These are phyloP conservation scores for Rutstroemia sydowiana DNA, from an alignment of 2,329 filamentous ascomycete genomes.

Conservation along the genomic window DNA sequence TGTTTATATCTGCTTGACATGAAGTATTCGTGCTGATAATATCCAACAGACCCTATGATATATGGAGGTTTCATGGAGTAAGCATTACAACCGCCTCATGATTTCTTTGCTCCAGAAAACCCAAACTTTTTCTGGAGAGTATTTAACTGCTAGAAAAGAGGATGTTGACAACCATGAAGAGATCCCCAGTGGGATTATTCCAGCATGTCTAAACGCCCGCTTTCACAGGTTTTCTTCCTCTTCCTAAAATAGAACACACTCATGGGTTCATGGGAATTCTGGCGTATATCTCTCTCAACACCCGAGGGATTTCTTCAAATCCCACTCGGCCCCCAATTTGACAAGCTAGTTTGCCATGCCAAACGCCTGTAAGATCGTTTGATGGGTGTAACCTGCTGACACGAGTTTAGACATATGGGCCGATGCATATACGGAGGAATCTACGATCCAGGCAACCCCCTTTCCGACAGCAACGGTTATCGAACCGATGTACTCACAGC, in stretches of 20 bases:
- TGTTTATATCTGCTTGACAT: not conserved
- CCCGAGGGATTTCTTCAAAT: no score
- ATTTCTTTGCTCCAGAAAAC: not conserved
- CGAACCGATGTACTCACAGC: slow-evolving; percentile 71
- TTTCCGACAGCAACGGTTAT: slow-evolving; percentile 70
- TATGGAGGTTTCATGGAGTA: slow-evolving; percentile 83
- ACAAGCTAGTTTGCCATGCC: not conserved
- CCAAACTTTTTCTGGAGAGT: not conserved
- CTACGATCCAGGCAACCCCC: slow-evolving; percentile 66
- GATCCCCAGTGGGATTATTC: no score
- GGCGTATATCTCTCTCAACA: no score
- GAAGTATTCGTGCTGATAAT: slow-evolving; percentile 1
- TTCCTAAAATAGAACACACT: no score
- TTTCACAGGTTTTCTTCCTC: no score
- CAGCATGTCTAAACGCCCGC: no score
- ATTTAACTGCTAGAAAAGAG: not conserved
- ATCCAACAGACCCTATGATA: slow-evolving; percentile 55
- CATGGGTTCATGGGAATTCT: no score
- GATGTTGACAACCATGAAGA: no score
- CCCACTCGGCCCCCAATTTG: not conserved
- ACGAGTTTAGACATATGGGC: slow-evolving; percentile 64
- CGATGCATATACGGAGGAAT: slow-evolving; percentile 83
- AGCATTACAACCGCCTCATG: slow-evolving; percentile 26
- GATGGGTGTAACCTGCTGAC: not conserved
- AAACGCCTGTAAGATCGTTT: not conserved